These are phyloP conservation scores for Eimeria zaria DNA, from an alignment of 169 alveolate genomes.

Conservation along the genomic window DNA sequence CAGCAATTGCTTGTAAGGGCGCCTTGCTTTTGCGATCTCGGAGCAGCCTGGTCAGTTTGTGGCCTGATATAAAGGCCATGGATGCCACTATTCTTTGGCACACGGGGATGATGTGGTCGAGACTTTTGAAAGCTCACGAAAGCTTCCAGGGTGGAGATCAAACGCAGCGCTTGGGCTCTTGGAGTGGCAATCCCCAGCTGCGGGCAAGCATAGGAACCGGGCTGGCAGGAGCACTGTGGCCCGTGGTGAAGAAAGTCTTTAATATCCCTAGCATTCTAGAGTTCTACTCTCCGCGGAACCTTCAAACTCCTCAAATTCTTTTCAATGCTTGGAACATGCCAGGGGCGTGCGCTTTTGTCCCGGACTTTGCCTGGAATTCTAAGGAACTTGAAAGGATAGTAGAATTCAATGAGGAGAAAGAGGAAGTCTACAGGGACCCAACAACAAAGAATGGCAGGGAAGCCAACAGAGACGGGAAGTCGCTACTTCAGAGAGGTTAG, in stretches of 20 bases:
- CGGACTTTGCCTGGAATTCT: slow-evolving; percentile 30
- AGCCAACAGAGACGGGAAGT: neutral
- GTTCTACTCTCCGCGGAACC: slow-evolving; percentile 46
- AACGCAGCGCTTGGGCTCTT: slow-evolving; percentile 70
- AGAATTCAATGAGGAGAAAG: slow-evolving; percentile 1
- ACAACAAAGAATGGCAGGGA: slow-evolving; percentile 42
- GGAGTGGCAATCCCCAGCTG: slow-evolving; percentile 36
- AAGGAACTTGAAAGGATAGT: slow-evolving; percentile 4
- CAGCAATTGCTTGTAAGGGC: slow-evolving; percentile 62
- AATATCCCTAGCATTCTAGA: slow-evolving; percentile 49
- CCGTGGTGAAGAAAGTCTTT: slow-evolving; percentile 34
- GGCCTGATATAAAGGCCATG: slow-evolving; percentile 57
- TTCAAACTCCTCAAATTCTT: slow-evolving; percentile 48
- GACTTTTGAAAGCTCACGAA: slow-evolving; percentile 59
- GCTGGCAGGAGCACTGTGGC: slow-evolving; percentile 58
- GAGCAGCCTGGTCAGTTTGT: slow-evolving; percentile 22
- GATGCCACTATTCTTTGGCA: slow-evolving; percentile 65
- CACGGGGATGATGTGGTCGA: slow-evolving; percentile 64
- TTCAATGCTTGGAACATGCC: slow-evolving; percentile 60
- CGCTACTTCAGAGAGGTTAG: slow-evolving; percentile 54
- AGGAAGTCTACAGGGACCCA: slow-evolving; percentile 27
- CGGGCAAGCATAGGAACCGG: slow-evolving; percentile 74
- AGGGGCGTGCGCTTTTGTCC: slow-evolving; percentile 65
- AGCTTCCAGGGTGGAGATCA: slow-evolving; percentile 55
- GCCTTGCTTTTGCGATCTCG: slow-evolving; percentile 48